A percentile compares a stretch with the other conserved stretches of the same genome.
Conservation (phyloP, 331 rosid genomes). For the Stylosanthes scabra region DNA sequence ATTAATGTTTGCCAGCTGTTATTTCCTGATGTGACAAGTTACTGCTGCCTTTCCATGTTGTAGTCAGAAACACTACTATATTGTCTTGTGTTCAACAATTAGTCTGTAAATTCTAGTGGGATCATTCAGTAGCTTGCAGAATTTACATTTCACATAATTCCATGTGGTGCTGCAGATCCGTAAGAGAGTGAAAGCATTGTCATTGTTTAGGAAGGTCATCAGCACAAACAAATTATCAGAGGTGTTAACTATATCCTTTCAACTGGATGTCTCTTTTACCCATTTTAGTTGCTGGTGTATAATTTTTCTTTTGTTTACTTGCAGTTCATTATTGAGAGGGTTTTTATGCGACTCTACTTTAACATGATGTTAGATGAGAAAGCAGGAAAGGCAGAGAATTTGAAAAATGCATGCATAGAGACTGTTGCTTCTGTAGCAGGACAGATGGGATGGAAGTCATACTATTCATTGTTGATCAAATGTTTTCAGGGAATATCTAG, state of each 20-base stretch:
- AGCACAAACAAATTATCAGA: conserved; percentile 58
- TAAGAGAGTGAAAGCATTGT: conserved; percentile 83
- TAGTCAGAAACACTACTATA: conserved; percentile 17
- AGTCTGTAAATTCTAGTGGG: conserved; percentile 21
- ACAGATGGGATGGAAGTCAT: conserved; percentile 87
- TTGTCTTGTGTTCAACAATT: conserved; percentile 23
- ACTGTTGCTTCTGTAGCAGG: conserved; percentile 85
- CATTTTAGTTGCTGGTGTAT: conserved; percentile 34
- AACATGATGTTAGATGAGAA: conserved; percentile 75
- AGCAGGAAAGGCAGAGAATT: conserved; percentile 73
- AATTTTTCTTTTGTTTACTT: conserved; percentile 35
- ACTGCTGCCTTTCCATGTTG: conserved; percentile 19
- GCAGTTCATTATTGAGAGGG: conserved; percentile 71
- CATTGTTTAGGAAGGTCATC: conserved; percentile 68
- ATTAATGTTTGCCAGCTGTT: not conserved
- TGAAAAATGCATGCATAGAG: conserved; percentile 86
- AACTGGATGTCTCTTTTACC: not conserved
- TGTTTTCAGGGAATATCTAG: conserved; percentile 69
- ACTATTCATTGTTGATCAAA: conserved; percentile 70
- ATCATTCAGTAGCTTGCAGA: conserved; percentile 13
- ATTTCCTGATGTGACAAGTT: not conserved
- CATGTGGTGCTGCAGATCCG: conserved; percentile 67
- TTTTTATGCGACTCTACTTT: conserved; percentile 84
- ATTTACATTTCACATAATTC: not conserved
- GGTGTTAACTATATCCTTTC: conserved; percentile 53